Evolutionary conservation across 2,329 filamentous ascomycete genomes (phyloP).

Genomic region (Volutella citrinella): DNA sequence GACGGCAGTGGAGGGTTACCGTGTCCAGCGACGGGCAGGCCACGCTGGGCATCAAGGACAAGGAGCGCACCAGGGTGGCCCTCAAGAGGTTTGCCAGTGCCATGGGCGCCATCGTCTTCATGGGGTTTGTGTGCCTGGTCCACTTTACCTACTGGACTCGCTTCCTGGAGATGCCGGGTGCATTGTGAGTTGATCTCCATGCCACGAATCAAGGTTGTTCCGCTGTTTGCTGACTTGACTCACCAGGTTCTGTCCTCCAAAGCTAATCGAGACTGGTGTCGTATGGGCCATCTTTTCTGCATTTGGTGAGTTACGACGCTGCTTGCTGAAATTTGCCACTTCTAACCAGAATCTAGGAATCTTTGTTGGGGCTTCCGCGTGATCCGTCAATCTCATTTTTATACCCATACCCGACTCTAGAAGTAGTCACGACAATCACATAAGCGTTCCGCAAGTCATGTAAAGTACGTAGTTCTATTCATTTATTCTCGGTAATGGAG

Average conservation of each 20-base stretch:
- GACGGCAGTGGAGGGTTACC: constrained; percentile 17
- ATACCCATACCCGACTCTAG: too few species aligned
- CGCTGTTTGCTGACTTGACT: neutral
- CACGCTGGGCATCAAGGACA: constrained; percentile 11
- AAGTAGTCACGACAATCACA: too few species aligned
- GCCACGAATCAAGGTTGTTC: neutral
- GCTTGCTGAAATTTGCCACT: neutral
- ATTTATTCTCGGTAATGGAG: too few species aligned
- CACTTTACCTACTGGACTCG: constrained; percentile 20
- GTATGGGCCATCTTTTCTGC: constrained; percentile 12
- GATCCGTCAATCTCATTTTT: too few species aligned
- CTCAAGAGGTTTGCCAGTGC: constrained; percentile 12
- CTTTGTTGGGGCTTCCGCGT: constrained; percentile 14
- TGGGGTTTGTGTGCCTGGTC: constrained; percentile 15
- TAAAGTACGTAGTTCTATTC: too few species aligned
- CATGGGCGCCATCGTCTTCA: constrained; percentile 5
- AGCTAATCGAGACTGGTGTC: constrained; percentile 8
- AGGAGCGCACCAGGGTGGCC: neutral
- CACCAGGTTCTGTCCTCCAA: constrained; percentile 11
- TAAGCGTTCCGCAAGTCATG: too few species aligned
- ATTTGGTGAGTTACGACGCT: constrained; percentile 1
- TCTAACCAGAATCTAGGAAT: constrained; percentile 10
- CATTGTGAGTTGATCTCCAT: constrained; percentile 4
- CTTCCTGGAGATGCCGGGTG: constrained; percentile 16
- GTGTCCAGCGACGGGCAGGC: constrained; percentile 15